Percentiles rank a stretch among this genome's conserved stretches.
Evolutionary conservation across 164 flowering plant species (phyloP).

Genomic region (Vitis labrusca): DNA sequence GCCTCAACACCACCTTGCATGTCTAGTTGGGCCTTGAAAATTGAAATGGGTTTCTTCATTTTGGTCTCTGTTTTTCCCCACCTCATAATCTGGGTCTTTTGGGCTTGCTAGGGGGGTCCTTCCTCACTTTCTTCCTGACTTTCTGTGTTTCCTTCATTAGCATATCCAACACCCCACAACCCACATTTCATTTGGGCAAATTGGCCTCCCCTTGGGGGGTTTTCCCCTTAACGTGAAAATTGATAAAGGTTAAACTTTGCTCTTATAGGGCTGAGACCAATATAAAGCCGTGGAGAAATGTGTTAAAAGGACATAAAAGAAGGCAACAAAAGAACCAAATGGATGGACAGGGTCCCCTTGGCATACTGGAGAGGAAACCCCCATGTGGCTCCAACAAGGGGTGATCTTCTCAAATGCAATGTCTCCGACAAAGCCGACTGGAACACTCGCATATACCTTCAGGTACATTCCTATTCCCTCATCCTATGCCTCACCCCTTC

Average conservation of each 20-base stretch:
- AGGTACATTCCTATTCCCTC: conserved; percentile 16
- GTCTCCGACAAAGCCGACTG: conserved; percentile 31
- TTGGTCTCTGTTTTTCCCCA: too few species aligned
- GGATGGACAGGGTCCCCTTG: conserved; percentile 47
- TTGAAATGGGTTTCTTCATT: too few species aligned
- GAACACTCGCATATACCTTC: conserved; percentile 38
- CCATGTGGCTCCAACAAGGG: conserved; percentile 25
- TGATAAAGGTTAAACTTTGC: neutral
- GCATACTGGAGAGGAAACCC: conserved; percentile 63
- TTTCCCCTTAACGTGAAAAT: neutral
- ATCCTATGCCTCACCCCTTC: too few species aligned
- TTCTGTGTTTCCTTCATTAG: too few species aligned
- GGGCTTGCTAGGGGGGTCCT: too few species aligned
- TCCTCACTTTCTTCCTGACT: too few species aligned
- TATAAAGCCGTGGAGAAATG: conserved; percentile 38
- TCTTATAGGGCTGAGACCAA: conserved; percentile 39
- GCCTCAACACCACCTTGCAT: too few species aligned
- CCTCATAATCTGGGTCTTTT: too few species aligned
- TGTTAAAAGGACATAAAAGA: conserved; percentile 30
- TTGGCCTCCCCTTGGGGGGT: too few species aligned
- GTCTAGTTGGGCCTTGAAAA: too few species aligned
- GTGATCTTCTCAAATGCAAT: conserved; percentile 43
- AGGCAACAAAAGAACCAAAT: conserved; percentile 35
- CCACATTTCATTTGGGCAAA: too few species aligned
- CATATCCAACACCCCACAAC: too few species aligned